Evolutionary conservation across 805 yeast species (phyloP), one percentile per base, ranked within the genome.

Genomic region (Sugiyamaella valdiviana): DNA sequence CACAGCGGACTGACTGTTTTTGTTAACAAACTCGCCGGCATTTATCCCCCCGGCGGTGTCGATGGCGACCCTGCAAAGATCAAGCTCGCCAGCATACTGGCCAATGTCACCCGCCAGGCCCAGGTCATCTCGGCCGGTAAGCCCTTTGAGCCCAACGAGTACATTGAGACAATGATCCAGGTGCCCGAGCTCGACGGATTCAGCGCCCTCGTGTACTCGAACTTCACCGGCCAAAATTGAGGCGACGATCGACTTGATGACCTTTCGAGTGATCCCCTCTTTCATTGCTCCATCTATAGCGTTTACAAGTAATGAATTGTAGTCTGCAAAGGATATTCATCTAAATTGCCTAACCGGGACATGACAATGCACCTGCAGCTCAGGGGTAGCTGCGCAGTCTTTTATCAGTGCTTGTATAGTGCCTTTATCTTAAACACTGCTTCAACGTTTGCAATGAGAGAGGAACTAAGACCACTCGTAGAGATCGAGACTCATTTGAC

Each of bases 191-290:
- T 90, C 49, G 95, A 86, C 55, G 96, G 88, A 51, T 75, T 90
- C 56, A 83, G 95, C 67, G 97, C 97, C 3, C 76, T 88, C 56
- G 90, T 90, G 6, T 90, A 90, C 64, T 83, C 95, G 16, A 88
- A 88, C 60, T 86, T 85, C 57, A 54, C 36, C 9, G 44, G 24
- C 22, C n/a, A n/a, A n/a, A n/a, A 16, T 32, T 15, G 22, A 15
- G 19, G 15, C n/a, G 26, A 6, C 39, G 2, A 16, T n/a, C 20
- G 22, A 15, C 6, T 37, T 15, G 39, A 37, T 14, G 6, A 7
- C 20, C 9, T 36, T 14, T 16, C 5, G 22, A 2, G 20, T 37
- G 12, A 21, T 37, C 9, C 2, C 14, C 14, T 17, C 14, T 37
- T 10, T 7, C 21, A 19, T 10, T 7, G n/a, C 14, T 6, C n/a